Base-by-base conservation (phyloP, 1,284 basidiomycete species). In the Tranzscheliella williamsii region DNA sequence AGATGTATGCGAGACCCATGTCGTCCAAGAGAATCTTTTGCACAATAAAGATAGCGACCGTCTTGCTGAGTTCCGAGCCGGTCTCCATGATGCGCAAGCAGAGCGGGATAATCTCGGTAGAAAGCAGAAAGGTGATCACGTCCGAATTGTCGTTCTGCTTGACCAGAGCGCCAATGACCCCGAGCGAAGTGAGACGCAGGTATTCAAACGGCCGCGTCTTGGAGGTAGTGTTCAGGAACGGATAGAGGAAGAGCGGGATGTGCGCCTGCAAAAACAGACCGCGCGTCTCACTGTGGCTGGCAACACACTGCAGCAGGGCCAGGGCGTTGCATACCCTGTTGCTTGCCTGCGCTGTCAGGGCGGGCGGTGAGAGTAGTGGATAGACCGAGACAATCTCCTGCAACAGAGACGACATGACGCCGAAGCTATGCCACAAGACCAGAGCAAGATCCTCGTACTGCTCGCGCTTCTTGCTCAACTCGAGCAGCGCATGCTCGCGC, bases 61-160 rank as follows among this genome's bases (percentile, higher is more conserved):
- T 99, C 81, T 99, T 99, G 61, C 88, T 91, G n/a, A 99, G 85
- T 73, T 99, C 95, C 5, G 92, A 95, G 36, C 95, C 95, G 1
- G 95, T 98, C 80, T 99, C 95, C 95, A 99, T 99, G 80, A 99
- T 99, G 42, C 95, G 88, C 40, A 99, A 85, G 78, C 95, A 99
- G 50, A 99, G 87, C 20, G 95, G 95, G 75, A 99, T 99, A 79
- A 98, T 99, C 82, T 99, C 95, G 41, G 95, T 99, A 9, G 94
- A 97, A 30, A 99, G 85, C 38, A 99, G 84, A 82, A 99, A 99
- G 80, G 97, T 95, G 79, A 99, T 98, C 66, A 99, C 94, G 53
- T 93, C 89, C 72, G 88, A 91, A 80, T 98, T 98, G 81, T 99
- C 95, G 78, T 97, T 97, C 37, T 70, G 72, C 69, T 99, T 99